Evolutionary conservation across 306 rosid genomes (phyloP).

Genomic region (Corylus americana): DNA sequence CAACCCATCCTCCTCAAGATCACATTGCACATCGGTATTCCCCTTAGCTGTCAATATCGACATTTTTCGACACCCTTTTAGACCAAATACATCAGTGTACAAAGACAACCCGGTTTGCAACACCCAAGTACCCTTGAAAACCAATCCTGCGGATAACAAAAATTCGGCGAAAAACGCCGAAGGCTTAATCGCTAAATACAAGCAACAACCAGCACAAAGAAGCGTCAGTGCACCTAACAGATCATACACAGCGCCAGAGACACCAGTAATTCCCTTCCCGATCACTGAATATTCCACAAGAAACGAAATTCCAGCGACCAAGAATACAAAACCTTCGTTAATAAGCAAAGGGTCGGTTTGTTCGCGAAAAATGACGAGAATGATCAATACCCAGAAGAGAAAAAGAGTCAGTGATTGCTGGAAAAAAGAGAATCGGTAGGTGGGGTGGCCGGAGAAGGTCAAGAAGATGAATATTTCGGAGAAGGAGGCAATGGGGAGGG

Average conservation of each 20-base stretch:
- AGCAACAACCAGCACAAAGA: conserved; percentile 56
- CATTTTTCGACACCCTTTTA: conserved; percentile 72
- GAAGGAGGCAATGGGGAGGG: conserved; percentile 74
- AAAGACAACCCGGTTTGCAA: conserved; percentile 70
- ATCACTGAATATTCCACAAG: conserved; percentile 42
- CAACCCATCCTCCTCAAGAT: conserved; percentile 66
- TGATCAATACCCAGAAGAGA: conserved; percentile 63
- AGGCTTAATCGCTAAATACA: conserved; percentile 63
- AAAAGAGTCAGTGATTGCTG: conserved; percentile 59
- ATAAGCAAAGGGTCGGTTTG: conserved; percentile 29
- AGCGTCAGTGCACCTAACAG: conserved; percentile 55
- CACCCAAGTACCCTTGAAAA: conserved; percentile 85
- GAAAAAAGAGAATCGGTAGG: conserved; percentile 60
- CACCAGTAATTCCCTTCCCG: conserved; percentile 54
- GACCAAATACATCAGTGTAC: conserved; percentile 64
- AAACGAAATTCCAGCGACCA: conserved; percentile 43
- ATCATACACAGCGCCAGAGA: conserved; percentile 58
- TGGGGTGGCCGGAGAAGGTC: conserved; percentile 64
- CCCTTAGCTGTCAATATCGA: conserved; percentile 25
- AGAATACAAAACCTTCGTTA: conserved; percentile 29
- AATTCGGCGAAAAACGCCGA: conserved; percentile 75
- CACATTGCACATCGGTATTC: conserved; percentile 60
- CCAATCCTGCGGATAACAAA: conserved; percentile 60
- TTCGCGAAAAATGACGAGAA: conserved; percentile 50
- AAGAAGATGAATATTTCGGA: conserved; percentile 62